Evolutionary conservation across 768 basidiomycete genomes (phyloP), one percentile per base, ranked within the genome.

Genomic region (Tephrocybe sp.): DNA sequence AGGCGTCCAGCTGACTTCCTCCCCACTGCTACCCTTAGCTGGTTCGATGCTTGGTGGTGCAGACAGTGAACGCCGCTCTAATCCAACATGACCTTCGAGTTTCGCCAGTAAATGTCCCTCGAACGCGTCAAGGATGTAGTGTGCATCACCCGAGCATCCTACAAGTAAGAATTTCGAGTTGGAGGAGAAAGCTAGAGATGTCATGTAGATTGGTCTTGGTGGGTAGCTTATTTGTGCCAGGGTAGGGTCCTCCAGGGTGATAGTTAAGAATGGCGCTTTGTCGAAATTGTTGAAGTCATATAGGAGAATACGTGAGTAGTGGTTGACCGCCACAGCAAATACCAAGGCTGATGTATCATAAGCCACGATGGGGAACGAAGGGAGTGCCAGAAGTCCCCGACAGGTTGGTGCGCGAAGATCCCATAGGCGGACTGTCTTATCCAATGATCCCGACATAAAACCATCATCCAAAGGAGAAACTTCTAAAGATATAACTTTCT

Each of bases 371-470:
- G 93, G 89, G 13, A 82, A 67, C 5, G 84, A 78, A 9, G 87
- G 87, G 16, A 94, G 75, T 60, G 83, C 82, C 48, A 94, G 74
- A 22, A 88, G 75, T 20, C 94, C 94, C 50, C 88, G 79, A 63
- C 92, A 93, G 19, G 74, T 73, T 0, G 85, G 82, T 11, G 84
- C 74, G 39, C 95, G 85, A 35, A 98, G 77, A 69, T 99, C 97
- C 97, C 97, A 99, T 14, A 98, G 71, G 22, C 96, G 84, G 16
- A 98, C 95, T 1, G 94, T 98, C 62, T 87, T 91, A 73, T 99
- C 97, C 65, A 91, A 73, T 0, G 95, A 91, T 2, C 85, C 90
- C 10, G 96, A 97, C 79, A 99, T 87, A 73, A 99, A 98, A 1
- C 89, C 89, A 62, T 98, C 95, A 62, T 98, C 91, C 1, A 88